phyloP scores from a whole-genome alignment of 1,284 basidiomycete genomes.

The Ustilago sp. region DNA sequence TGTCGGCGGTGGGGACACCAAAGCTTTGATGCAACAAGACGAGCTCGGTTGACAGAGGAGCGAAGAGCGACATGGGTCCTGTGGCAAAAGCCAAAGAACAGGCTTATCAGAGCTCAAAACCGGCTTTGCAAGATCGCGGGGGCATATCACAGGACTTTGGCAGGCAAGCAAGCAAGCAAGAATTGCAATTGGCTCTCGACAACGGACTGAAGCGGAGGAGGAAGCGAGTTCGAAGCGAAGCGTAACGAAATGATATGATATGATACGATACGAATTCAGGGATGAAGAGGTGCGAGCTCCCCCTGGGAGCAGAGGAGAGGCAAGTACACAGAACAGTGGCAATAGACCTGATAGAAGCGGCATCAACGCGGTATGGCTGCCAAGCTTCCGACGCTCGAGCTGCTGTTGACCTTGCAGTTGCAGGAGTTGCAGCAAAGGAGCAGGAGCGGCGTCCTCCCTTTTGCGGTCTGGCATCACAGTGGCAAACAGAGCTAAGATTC shows the following conservation, averaged over 20 bases:
- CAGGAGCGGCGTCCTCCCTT: background rate
- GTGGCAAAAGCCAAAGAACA: slow-evolving; percentile 13
- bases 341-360: slow-evolving; percentile 3
- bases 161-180: background rate
- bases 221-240: background rate
- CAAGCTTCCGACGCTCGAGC: slow-evolving; percentile 47
- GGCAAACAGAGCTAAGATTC: background rate
- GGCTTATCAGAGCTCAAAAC: slow-evolving; percentile 19
- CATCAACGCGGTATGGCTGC: slow-evolving; percentile 26
- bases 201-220: background rate
- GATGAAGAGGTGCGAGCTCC: background rate
- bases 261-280: slow-evolving; percentile 1
- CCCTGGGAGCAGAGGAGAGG: too few species aligned
- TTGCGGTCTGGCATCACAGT: background rate
- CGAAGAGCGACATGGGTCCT: slow-evolving; percentile 19
- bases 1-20: slow-evolving; percentile 6
- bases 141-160: background rate
- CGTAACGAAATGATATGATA: background rate
- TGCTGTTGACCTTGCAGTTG: slow-evolving; percentile 22
- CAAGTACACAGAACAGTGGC: background rate
- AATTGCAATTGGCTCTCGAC: slow-evolving; percentile 11
- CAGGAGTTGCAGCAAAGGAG: background rate
- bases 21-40: background rate
- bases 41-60: slow-evolving; percentile 3
- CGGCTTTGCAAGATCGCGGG: background rate